Conservation (phyloP, 352 stramenopile genomes). For the Pythium myriotylum region DNA sequence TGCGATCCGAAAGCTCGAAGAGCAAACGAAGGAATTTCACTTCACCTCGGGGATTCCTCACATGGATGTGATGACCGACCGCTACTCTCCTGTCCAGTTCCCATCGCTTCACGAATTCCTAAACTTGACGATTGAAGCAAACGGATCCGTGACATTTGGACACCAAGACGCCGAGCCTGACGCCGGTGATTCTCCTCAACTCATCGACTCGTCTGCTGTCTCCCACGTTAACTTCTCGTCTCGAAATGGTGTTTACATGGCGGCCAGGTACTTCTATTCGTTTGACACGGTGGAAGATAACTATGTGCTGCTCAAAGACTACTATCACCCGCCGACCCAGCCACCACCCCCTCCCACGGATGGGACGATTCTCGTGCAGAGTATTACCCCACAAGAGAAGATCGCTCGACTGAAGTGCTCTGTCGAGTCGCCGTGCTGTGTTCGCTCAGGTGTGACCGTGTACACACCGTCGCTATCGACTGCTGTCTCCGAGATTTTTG, state of each 20-base stretch:
- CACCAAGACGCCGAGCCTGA: neutral
- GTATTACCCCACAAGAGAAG: neutral
- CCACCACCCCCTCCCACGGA: neutral
- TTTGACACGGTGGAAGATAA: constrained; percentile 5
- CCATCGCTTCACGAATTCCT: constrained; percentile 37
- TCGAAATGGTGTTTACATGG: constrained; percentile 13
- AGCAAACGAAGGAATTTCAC: constrained; percentile 47
- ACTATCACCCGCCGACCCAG: neutral
- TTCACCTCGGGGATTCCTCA: constrained; percentile 60
- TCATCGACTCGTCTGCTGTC: neutral
- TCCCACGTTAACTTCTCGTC: constrained; percentile 1
- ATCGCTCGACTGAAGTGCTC: constrained; percentile 26
- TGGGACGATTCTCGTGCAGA: neutral
- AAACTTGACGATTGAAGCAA: constrained; percentile 2
- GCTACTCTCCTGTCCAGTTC: constrained; percentile 30
- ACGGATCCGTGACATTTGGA: neutral
- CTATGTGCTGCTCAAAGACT: neutral
- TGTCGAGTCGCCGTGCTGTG: constrained; percentile 31
- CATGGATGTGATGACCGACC: constrained; percentile 33
- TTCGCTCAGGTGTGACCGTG: constrained; percentile 63
- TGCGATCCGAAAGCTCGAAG: constrained; percentile 3
- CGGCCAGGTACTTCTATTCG: constrained; percentile 16
- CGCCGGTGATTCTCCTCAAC: neutral
- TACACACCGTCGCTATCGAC: constrained; percentile 48
- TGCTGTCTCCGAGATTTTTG: constrained; percentile 9